phyloP scores from a whole-genome alignment of 495 filamentous ascomycete species.

The Tetracladium marchalianum region DNA sequence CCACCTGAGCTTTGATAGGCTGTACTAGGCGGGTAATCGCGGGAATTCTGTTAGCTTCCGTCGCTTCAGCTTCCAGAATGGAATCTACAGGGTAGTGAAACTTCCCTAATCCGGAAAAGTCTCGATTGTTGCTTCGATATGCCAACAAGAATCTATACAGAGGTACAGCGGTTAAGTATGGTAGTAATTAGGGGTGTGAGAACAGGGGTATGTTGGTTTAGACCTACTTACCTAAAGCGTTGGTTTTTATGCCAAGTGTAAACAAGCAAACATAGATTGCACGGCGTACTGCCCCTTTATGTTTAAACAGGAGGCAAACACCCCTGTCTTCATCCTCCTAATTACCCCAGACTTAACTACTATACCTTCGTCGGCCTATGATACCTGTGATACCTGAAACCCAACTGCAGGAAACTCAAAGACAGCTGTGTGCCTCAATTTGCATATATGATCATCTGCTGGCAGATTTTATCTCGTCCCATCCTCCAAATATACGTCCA shows the following conservation, averaged over 20 bases:
- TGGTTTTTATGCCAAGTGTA: constrained; percentile 4
- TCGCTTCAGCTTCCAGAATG: constrained; percentile 10
- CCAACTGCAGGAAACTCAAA: constrained; percentile 1
- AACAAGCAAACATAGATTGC: constrained; percentile 7
- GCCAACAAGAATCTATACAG: constrained; percentile 7
- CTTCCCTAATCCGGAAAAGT: no score
- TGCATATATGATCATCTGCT: constrained; percentile 1
- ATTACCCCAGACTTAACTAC: background rate
- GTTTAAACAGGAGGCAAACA: constrained; percentile 2
- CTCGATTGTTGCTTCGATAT: constrained; percentile 8
- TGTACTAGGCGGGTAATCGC: constrained; percentile 6
- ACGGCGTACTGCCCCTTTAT: background rate
- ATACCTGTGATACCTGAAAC: background rate
- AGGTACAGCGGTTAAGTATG: constrained; percentile 4
- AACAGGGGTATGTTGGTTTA: constrained; percentile 4
- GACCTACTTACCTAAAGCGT: constrained; percentile 5
- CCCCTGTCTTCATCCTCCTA: constrained; percentile 1
- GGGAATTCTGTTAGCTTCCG: constrained; percentile 11
- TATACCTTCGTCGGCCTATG: background rate
- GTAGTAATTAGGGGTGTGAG: constrained; percentile 4
- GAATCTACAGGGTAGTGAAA: constrained; percentile 11
- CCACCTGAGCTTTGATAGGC: constrained; percentile 11
- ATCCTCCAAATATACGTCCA: constrained; percentile 3
- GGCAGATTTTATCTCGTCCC: no score
- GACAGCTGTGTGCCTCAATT: constrained; percentile 2